These are phyloP conservation scores for Neurospora crassa DNA, from an alignment of 2,329 filamentous ascomycete species.

Conservation along the genomic window DNA sequence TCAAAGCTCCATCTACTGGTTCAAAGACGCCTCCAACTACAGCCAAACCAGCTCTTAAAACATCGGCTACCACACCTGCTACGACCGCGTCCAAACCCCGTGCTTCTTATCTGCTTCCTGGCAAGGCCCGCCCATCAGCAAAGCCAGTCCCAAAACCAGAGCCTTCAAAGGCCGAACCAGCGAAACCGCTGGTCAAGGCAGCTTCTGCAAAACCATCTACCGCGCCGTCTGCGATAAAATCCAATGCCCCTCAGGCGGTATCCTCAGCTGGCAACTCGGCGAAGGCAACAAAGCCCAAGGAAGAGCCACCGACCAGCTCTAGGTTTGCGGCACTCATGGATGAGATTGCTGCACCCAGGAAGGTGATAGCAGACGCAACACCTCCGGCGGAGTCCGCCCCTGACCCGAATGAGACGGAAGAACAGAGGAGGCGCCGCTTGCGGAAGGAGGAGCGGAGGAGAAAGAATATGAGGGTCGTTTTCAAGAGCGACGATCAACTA, in stretches of 20 bases:
- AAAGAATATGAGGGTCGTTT: constrained; percentile 53
- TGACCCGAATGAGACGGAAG: constrained; percentile 54
- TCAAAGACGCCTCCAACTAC: constrained; percentile 14
- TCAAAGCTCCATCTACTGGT: constrained; percentile 18
- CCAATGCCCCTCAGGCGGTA: constrained; percentile 16
- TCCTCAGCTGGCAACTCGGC: constrained; percentile 5
- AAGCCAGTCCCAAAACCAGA: constrained; percentile 33
- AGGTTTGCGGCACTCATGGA: constrained; percentile 46
- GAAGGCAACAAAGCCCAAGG: constrained; percentile 23
- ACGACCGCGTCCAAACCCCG: constrained; percentile 19
- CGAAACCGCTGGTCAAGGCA: constrained; percentile 23
- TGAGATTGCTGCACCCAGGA: constrained; percentile 41
- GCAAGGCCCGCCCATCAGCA: constrained; percentile 34
- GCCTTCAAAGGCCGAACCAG: constrained; percentile 11
- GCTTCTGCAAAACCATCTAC: constrained; percentile 9
- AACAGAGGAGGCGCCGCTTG: constrained; percentile 57
- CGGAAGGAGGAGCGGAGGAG: constrained; percentile 61
- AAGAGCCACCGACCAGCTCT: constrained; percentile 29
- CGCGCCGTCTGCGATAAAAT: constrained; percentile 3
- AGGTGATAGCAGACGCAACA: constrained; percentile 29
- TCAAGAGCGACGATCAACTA: constrained; percentile 58
- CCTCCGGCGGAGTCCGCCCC: constrained; percentile 31
- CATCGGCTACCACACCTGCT: constrained; percentile 10
- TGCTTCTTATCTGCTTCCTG: constrained; percentile 30
- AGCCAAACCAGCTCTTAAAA: constrained; percentile 18